Evolutionary conservation across 192 early-diverging fungal species (phyloP).

Genomic region (Pilaira anomala): DNA sequence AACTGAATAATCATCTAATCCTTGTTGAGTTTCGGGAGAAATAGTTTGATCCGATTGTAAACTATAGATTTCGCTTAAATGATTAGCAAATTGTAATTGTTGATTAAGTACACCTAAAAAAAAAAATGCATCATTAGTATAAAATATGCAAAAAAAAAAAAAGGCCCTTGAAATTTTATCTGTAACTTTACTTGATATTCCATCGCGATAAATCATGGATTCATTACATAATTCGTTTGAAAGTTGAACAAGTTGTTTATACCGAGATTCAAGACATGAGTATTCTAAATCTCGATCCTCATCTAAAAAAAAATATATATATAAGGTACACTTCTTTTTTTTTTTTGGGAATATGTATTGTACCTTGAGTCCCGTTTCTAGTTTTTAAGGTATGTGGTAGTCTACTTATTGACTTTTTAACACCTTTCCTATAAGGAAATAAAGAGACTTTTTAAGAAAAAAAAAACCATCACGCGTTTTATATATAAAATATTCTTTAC

Average conservation of each 20-base stretch:
- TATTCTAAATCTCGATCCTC: slow-evolving; percentile 57
- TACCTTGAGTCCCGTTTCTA: not conserved
- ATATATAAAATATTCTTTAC: too few relatives aligned
- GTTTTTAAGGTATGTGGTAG: slow-evolving; percentile 13
- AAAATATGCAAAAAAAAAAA: too few relatives aligned
- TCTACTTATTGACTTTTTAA: slow-evolving; percentile 9
- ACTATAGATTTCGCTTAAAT: slow-evolving; percentile 1
- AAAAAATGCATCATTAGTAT: not conserved
- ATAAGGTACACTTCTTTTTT: not conserved
- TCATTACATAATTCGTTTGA: slow-evolving; percentile 30
- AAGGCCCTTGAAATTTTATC: too few relatives aligned
- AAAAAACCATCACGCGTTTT: too few relatives aligned
- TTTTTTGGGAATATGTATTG: too few relatives aligned
- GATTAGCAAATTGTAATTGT: slow-evolving; percentile 10
- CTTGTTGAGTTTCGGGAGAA: slow-evolving; percentile 40
- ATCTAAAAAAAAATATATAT: slow-evolving; percentile 30
- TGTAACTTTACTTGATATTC: slow-evolving; percentile 6
- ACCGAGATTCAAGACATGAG: slow-evolving; percentile 51
- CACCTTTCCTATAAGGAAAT: slow-evolving; percentile 7
- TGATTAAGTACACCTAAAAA: slow-evolving; percentile 17
- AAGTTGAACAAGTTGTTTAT: slow-evolving; percentile 54
- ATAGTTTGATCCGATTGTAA: slow-evolving; percentile 38
- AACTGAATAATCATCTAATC: slow-evolving; percentile 46
- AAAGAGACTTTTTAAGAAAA: too few relatives aligned
- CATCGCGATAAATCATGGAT: slow-evolving; percentile 47